Evolutionary conservation across 305 asterid species (phyloP).

Genomic region (Fraxinus sp.): DNA sequence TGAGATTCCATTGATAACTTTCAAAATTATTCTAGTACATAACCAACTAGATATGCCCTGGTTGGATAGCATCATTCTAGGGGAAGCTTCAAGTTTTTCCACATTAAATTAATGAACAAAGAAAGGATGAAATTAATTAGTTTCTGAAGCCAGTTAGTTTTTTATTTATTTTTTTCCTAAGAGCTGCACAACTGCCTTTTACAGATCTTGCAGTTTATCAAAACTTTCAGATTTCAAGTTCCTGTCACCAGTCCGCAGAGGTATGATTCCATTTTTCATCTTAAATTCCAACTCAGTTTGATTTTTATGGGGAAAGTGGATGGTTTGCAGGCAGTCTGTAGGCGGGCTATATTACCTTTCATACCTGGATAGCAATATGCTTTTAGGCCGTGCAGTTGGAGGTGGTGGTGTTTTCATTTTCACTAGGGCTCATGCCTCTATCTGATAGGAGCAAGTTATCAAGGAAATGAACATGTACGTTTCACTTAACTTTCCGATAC

Average conservation of each 20-base stretch:
- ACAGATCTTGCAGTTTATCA: slow-evolving; percentile 74
- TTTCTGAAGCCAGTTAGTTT: slow-evolving; percentile 1
- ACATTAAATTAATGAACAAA: slow-evolving; percentile 12
- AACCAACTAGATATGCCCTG: background rate
- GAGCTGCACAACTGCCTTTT: slow-evolving; percentile 15
- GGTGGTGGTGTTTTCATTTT: slow-evolving; percentile 84
- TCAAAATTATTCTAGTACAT: background rate
- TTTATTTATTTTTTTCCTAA: background rate
- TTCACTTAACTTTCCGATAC: too few relatives aligned
- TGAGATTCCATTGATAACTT: background rate
- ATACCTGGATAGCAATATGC: slow-evolving; percentile 75
- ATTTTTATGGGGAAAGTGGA: slow-evolving; percentile 5
- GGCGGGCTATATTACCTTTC: slow-evolving; percentile 89
- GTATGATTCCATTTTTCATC: slow-evolving; percentile 29
- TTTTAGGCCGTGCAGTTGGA: slow-evolving; percentile 83
- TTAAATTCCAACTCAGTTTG: background rate
- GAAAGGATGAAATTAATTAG: background rate
- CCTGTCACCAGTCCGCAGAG: slow-evolving; percentile 55
- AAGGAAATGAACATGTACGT: background rate
- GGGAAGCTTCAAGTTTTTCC: background rate
- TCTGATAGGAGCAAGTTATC: slow-evolving; percentile 10
- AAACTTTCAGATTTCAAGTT: slow-evolving; percentile 64
- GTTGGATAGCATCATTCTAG: background rate
- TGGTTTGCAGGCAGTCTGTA: slow-evolving; percentile 52
- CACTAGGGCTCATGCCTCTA: slow-evolving; percentile 61